Evolutionary conservation across 192 early-diverging fungal species (phyloP).

Genomic region (Geranomyces variabilis): DNA sequence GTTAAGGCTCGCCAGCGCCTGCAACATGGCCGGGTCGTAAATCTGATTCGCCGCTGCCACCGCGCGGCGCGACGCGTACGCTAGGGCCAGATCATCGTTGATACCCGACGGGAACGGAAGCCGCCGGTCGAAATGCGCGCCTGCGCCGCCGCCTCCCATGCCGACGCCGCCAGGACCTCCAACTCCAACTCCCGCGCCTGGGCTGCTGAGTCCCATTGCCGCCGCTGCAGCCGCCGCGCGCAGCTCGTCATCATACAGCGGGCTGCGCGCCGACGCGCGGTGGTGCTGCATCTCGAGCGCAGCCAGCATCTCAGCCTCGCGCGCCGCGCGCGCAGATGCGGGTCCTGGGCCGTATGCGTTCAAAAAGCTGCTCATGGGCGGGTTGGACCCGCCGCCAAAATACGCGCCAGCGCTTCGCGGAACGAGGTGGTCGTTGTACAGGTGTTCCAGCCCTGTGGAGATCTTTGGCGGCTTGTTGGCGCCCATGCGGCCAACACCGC

Average conservation of each 20-base stretch:
- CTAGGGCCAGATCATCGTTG: constrained; percentile 18
- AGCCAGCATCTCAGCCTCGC: constrained; percentile 37
- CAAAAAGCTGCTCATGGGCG: not conserved
- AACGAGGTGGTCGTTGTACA: constrained; percentile 27
- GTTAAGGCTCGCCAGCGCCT: constrained; percentile 37
- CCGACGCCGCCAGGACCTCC: not conserved
- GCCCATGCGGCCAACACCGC: not conserved
- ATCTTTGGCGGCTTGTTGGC: constrained; percentile 24
- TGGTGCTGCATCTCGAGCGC: constrained; percentile 30
- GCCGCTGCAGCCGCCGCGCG: constrained; percentile 7
- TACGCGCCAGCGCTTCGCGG: constrained; percentile 32
- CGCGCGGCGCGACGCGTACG: constrained; percentile 22
- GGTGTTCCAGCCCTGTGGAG: constrained; percentile 22
- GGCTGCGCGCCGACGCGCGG: constrained; percentile 11
- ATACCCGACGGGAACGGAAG: not conserved
- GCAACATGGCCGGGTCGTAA: constrained; percentile 37
- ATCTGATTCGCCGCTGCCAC: constrained; percentile 19
- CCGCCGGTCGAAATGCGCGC: constrained; percentile 11
- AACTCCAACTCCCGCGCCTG: not conserved
- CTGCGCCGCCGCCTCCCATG: too few relatives aligned
- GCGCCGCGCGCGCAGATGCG: not conserved
- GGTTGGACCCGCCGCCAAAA: constrained; percentile 5
- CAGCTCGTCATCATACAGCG: constrained; percentile 23
- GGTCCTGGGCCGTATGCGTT: constrained; percentile 2
- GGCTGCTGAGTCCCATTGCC: not conserved